A percentile compares a stretch with the other conserved stretches of the same genome.
These are phyloP conservation scores for Teratosphaeria gauchensis DNA, from an alignment of 2,329 filamentous ascomycete species.

Conservation along the genomic window DNA sequence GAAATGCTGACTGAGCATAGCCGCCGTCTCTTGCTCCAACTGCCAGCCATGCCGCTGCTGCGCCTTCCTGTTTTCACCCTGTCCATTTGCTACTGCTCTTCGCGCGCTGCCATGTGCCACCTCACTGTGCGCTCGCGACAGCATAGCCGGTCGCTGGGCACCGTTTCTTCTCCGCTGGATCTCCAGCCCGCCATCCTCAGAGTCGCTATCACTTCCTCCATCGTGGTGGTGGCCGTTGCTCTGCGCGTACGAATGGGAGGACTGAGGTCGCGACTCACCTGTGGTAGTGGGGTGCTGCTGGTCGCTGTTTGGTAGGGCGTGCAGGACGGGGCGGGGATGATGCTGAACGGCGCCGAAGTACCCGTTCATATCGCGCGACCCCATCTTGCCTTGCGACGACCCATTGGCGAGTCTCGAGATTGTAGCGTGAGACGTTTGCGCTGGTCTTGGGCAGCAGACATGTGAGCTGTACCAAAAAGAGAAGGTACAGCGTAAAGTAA, in stretches of 20 bases:
- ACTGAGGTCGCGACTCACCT: not conserved
- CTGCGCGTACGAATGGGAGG: not conserved
- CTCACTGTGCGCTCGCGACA: slow-evolving; percentile 2
- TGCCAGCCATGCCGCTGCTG: slow-evolving; percentile 78
- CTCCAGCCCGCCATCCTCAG: slow-evolving; percentile 26
- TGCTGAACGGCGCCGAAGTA: not conserved
- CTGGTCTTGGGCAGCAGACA: not conserved
- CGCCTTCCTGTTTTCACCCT: slow-evolving; percentile 8
- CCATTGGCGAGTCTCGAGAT: not conserved
- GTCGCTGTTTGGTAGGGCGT: not conserved
- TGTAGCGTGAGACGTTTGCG: not conserved
- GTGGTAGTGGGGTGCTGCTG: not conserved
- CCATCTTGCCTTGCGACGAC: not conserved
- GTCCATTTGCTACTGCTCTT: slow-evolving; percentile 2
- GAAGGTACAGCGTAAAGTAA: not conserved
- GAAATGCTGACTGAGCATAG: slow-evolving; percentile 70
- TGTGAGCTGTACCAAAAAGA: not conserved
- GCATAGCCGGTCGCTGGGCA: slow-evolving; percentile 1
- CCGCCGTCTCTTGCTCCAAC: slow-evolving; percentile 78
- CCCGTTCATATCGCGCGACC: not conserved
- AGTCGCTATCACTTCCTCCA: not conserved
- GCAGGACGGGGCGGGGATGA: not conserved
- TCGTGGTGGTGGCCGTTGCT: not conserved
- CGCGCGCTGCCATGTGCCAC: slow-evolving; percentile 1
- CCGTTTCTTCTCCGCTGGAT: slow-evolving; percentile 54